Conservation (phyloP, 257 asterid species). For the Knoxia roxburghii region DNA sequence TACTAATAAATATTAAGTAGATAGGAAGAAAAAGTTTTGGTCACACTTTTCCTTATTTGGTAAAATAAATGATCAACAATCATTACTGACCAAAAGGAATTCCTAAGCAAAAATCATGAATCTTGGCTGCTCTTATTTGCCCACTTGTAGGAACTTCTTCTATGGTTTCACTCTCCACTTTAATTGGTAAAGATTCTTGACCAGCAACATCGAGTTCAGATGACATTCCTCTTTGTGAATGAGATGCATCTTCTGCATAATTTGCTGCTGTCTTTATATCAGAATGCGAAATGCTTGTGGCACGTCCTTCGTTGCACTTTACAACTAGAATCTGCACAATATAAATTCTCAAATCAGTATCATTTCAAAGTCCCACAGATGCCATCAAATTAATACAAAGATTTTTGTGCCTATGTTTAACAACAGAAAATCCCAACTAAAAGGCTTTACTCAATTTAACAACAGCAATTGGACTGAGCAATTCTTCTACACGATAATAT, state of each 20-base stretch:
- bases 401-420: too few relatives aligned
- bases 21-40: not conserved
- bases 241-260: slow-evolving; percentile 40
- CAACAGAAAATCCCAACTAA: not conserved
- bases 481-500: not conserved
- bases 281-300: slow-evolving; percentile 30
- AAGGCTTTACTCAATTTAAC: not conserved
- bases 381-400: not conserved
- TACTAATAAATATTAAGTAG: not conserved
- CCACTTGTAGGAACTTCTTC: slow-evolving; percentile 32
- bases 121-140: slow-evolving; percentile 64
- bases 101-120: slow-evolving; percentile 91
- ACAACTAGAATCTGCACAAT: slow-evolving; percentile 37
- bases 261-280: slow-evolving; percentile 33
- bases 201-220: slow-evolving; percentile 27
- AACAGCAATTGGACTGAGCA: not conserved
- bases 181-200: slow-evolving; percentile 30
- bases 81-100: slow-evolving; percentile 77
- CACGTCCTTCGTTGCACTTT: slow-evolving; percentile 44
- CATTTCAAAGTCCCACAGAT: slow-evolving; percentile 4
- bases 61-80: not conserved
- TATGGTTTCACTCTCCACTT: slow-evolving; percentile 31
- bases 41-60: not conserved
- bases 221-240: slow-evolving; percentile 42
- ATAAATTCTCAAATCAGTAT: slow-evolving; percentile 19